These are phyloP conservation scores for Urtica urens DNA, from an alignment of 306 rosid genomes.

Conservation along the genomic window DNA sequence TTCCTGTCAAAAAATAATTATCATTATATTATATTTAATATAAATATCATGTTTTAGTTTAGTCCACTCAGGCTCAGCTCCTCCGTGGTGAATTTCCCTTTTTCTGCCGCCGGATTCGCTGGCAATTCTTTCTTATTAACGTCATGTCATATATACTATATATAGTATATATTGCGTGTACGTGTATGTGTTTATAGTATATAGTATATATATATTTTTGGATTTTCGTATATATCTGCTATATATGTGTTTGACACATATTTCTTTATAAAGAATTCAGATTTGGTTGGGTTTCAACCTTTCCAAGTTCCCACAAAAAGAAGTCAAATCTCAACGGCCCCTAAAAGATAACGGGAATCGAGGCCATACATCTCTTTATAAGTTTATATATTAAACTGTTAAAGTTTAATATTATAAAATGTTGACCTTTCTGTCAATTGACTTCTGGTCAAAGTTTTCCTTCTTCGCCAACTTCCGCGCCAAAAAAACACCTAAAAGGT, in stretches of 20 bases:
- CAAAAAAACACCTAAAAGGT: too few relatives aligned
- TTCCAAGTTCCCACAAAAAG: background rate
- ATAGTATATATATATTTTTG: background rate
- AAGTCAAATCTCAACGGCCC: conserved; percentile 4
- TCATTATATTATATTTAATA: too few relatives aligned
- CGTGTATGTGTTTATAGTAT: background rate
- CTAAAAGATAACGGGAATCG: background rate
- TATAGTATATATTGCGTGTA: background rate
- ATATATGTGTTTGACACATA: background rate
- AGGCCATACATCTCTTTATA: too few relatives aligned
- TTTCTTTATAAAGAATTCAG: background rate
- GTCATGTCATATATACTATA: background rate
- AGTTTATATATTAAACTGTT: too few relatives aligned
- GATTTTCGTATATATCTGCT: too few relatives aligned
- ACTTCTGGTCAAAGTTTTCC: background rate
- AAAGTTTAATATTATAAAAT: too few relatives aligned
- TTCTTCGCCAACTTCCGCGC: background rate
- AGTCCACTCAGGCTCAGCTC: background rate
- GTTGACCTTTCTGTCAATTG: background rate
- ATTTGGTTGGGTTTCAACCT: conserved; percentile 1
- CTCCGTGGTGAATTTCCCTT: conserved; percentile 8
- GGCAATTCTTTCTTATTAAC: too few relatives aligned
- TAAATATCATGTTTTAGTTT: background rate
- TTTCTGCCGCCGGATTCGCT: conserved; percentile 10
- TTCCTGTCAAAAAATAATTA: too few relatives aligned